Percentiles rank a stretch among this genome's conserved stretches.
These are phyloP conservation scores for Zygosaccharomyces pseudorouxii DNA, from an alignment of 805 yeast species.

Conservation along the genomic window DNA sequence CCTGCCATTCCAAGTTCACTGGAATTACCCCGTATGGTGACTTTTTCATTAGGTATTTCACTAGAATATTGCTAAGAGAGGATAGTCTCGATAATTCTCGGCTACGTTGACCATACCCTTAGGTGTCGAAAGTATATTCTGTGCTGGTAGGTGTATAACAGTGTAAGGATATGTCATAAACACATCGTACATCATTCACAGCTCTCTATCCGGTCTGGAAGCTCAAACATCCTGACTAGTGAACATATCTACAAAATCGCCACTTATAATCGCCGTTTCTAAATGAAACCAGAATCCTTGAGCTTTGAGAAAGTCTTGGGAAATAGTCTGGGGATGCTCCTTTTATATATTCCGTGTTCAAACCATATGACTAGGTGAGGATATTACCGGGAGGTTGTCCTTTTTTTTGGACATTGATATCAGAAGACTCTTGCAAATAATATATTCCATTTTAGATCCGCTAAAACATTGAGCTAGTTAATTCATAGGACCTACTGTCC, in stretches of 20 bases:
- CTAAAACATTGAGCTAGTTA: no score
- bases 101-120: slow-evolving; percentile 3
- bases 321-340: neutral
- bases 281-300: neutral
- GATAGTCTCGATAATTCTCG: slow-evolving; percentile 2
- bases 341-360: neutral
- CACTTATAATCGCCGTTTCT: neutral
- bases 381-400: neutral
- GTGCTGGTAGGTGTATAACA: neutral
- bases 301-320: neutral
- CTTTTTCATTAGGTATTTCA: slow-evolving; percentile 7
- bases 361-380: neutral
- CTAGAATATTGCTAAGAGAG: slow-evolving; percentile 7
- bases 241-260: neutral
- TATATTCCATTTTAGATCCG: no score
- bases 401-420: neutral
- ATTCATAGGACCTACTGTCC: no score
- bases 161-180: neutral
- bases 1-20: slow-evolving; percentile 4
- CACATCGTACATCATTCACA: neutral
- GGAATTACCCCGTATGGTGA: slow-evolving; percentile 2
- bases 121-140: slow-evolving; percentile 1
- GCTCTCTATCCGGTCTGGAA: neutral
- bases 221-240: neutral
- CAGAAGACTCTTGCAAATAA: neutral